Conservation (phyloP, 208 protist species). For the Crithidia thermophila region DNA sequence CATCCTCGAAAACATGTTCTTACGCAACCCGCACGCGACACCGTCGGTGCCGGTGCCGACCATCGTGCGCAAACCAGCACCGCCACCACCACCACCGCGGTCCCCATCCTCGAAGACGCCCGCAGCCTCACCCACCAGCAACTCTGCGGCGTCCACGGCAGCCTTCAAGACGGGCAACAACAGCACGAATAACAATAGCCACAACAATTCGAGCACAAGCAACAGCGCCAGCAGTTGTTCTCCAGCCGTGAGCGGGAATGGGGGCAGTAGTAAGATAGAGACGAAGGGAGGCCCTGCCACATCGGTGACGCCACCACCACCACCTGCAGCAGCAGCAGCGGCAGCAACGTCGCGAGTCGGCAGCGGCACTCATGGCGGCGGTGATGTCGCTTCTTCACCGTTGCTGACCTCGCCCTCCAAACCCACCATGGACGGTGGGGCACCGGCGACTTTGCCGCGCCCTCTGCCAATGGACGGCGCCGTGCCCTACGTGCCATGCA, state of each 20-base stretch:
- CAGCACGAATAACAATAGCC: no score
- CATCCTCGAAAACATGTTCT: slow-evolving; percentile 33
- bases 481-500: slow-evolving; percentile 21
- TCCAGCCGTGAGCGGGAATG: background rate
- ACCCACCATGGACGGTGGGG: background rate
- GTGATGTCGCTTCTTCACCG: no score
- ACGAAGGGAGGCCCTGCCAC: no score
- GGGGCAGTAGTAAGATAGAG: no score
- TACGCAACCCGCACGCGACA: slow-evolving; percentile 23
- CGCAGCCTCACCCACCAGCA: background rate
- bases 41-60: slow-evolving; percentile 1
- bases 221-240: background rate
- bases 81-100: background rate
- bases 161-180: no score
- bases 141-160: background rate
- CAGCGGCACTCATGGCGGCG: no score
- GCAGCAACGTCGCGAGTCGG: background rate
- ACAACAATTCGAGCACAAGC: no score
- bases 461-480: slow-evolving; percentile 18
- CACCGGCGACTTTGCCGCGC: background rate
- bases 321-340: background rate
- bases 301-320: background rate
- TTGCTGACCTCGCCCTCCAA: no score
- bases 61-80: background rate
- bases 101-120: background rate